phyloP scores from a whole-genome alignment of 2,329 filamentous ascomycete species.

The Microdochium bolleyi region DNA sequence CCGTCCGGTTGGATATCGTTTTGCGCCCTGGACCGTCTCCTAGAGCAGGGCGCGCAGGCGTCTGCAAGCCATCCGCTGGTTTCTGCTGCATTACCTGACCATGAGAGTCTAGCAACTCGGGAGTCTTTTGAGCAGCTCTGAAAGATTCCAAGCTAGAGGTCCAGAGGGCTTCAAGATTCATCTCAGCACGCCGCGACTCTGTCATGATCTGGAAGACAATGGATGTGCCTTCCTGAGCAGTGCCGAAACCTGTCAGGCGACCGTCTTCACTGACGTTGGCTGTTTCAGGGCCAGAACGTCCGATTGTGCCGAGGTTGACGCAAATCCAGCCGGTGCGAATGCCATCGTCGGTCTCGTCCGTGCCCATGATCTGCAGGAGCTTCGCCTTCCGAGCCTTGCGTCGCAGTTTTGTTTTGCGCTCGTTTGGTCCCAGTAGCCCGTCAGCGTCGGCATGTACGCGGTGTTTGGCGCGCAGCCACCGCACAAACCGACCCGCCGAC shows the following conservation, averaged over 20 bases:
- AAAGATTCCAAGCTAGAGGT: constrained; percentile 16
- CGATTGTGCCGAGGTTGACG: constrained; percentile 72
- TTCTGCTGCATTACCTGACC: not conserved
- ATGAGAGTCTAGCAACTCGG: not conserved
- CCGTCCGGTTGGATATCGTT: not conserved
- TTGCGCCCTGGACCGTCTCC: not conserved
- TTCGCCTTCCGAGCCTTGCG: constrained; percentile 76
- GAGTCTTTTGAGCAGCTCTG: constrained; percentile 3
- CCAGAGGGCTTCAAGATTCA: constrained; percentile 48
- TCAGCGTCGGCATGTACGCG: constrained; percentile 73
- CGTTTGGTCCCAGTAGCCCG: constrained; percentile 80
- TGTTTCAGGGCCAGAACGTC: constrained; percentile 40
- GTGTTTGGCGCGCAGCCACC: constrained; percentile 71
- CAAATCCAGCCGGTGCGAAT: constrained; percentile 95
- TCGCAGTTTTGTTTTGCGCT: constrained; percentile 79
- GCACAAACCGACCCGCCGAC: constrained; percentile 78
- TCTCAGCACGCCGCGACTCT: constrained; percentile 40
- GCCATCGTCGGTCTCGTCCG: constrained; percentile 66
- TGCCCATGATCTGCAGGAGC: constrained; percentile 62
- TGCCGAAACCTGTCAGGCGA: constrained; percentile 71
- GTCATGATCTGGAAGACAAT: constrained; percentile 52
- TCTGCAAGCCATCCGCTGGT: not conserved
- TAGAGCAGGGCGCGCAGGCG: not conserved
- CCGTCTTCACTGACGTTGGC: constrained; percentile 38
- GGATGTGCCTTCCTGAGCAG: constrained; percentile 37